Base-by-base conservation (phyloP, 148 eudicot species). In the Cornus controversa region DNA sequence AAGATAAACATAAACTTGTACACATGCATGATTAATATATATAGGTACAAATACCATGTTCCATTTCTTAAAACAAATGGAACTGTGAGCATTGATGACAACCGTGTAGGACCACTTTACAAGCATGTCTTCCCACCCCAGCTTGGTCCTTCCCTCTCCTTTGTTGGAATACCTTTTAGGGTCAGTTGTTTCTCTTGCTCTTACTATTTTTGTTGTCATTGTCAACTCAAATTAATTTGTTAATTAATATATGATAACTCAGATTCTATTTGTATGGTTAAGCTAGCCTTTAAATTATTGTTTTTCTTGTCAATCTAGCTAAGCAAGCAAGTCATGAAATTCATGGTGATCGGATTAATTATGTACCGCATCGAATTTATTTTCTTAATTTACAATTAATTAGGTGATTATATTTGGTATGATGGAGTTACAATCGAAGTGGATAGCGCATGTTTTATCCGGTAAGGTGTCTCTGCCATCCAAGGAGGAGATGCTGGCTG, bases 91-190 rank as follows among this genome's bases (percentile, higher is more conserved):
- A 70, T 83, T 3, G 86, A 88, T 8, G 87, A 85, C 77, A 81
- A 85, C 28, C 82, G 86, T 14, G 82, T 88, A 18, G 90, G 87
- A 68, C 90, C 86, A 1, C 70, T 88, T 8, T 88, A 88, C 83
- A 81, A 88, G 69, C 90, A 88, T 77, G 84, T 84, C 16, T 87
- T 87, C 42, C 78, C 87, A 10, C 87, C 89, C n/a, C 22, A 70
- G 27, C 62, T 87, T 40, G 82, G 78, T 15, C 87, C 89, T 26
- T 5, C 24, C 14, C 82, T 87, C 58, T 79, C 83, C 26, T 87
- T 87, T 66, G 80, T 82, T 14, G 89, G 87, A 60, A 18, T 84
- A 31, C 78, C 84, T 9, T 22, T 23, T n/a, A 47, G 10, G 75
- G 81, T 85, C 10, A 72, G 69, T 25, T 50, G 16, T 15, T 15